Base-by-base conservation (phyloP, 495 filamentous ascomycete species). In the Lineolata rhizophorae region DNA sequence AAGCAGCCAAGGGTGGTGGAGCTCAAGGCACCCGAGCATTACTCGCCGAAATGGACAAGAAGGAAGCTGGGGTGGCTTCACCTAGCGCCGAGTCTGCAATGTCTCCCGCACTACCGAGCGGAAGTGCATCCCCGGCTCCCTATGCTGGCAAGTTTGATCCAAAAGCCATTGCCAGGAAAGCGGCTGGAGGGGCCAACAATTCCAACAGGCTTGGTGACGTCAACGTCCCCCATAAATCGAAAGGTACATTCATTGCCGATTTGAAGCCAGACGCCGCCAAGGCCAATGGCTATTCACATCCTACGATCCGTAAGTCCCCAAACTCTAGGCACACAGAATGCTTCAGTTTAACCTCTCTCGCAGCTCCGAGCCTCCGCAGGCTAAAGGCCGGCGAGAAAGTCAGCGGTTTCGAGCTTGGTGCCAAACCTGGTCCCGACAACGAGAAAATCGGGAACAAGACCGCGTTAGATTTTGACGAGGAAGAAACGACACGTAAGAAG, bases 141-240 rank as follows among this genome's bases (percentile, higher is more conserved):
- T 82, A 78, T 43, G 56, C 67, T 18, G 78, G 79, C 34, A 92
- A 90, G 48, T 92, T 90, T 40, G 78, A 92, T 41, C 79, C 78
- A 0, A 90, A 90, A 48, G 72, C 75, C 1, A 84, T 87, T 34
- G 76, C 67, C 0, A 83, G 78, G 49, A 76, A 71, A 47, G 62
- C 68, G 10, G 60, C 62, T 36, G 52, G 60, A 35, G 46, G 29
- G 12, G 33, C 35, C 39, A 47, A 38, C n/a, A n/a, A n/a, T n/a
- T n/a, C n/a, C n/a, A n/a, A n/a, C n/a, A n/a, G n/a, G n/a, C n/a
- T n/a, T n/a, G n/a, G n/a, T n/a, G n/a, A n/a, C n/a, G n/a, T n/a
- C n/a, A n/a, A n/a, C n/a, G n/a, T n/a, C n/a, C n/a, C n/a, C n/a
- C n/a, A n/a, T n/a, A n/a, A n/a, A n/a, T n/a, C n/a, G n/a, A n/a